Conservation (phyloP, 2,329 filamentous ascomycete species). For the Hypomyces perniciosus region DNA sequence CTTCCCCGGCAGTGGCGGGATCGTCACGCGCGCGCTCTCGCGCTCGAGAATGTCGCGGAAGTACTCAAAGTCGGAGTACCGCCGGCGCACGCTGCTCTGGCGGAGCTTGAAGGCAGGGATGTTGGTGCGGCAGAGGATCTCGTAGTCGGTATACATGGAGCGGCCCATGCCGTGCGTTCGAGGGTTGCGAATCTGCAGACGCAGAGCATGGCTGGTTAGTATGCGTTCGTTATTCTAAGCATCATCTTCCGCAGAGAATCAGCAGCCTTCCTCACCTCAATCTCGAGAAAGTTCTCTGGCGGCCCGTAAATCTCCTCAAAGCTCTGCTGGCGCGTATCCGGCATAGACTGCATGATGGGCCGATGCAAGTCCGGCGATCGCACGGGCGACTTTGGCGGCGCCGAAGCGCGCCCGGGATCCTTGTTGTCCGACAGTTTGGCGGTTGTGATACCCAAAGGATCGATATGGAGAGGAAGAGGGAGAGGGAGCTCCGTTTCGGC, state of each 20-base stretch:
- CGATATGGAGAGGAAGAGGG: neutral
- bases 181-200: conserved; percentile 74
- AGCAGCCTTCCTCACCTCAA: conserved; percentile 59
- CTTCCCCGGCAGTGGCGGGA: conserved; percentile 91
- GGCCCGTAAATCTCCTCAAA: conserved; percentile 99
- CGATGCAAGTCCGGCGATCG: conserved; percentile 36
- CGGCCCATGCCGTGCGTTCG: conserved; percentile 91
- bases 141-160: conserved; percentile 97
- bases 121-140: conserved; percentile 96
- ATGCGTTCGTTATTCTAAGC: neutral
- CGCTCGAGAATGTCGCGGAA: conserved; percentile 97
- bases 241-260: neutral
- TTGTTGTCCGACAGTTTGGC: conserved; percentile 40
- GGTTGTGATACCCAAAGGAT: conserved; percentile 16
- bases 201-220: neutral
- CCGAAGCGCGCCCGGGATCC: conserved; percentile 28
- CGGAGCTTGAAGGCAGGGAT: conserved; percentile 98
- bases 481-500: neutral
- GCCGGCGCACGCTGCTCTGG: conserved; percentile 77
- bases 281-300: conserved; percentile 97
- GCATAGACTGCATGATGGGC: conserved; percentile 59
- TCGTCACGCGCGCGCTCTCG: conserved; percentile 88
- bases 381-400: conserved; percentile 20
- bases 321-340: conserved; percentile 77
- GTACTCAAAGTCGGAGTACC: conserved; percentile 98